Percentiles rank a stretch among this genome's conserved stretches.
Conservation (phyloP, 1,284 basidiomycete genomes). For the Cystobasidium slooffiae region DNA sequence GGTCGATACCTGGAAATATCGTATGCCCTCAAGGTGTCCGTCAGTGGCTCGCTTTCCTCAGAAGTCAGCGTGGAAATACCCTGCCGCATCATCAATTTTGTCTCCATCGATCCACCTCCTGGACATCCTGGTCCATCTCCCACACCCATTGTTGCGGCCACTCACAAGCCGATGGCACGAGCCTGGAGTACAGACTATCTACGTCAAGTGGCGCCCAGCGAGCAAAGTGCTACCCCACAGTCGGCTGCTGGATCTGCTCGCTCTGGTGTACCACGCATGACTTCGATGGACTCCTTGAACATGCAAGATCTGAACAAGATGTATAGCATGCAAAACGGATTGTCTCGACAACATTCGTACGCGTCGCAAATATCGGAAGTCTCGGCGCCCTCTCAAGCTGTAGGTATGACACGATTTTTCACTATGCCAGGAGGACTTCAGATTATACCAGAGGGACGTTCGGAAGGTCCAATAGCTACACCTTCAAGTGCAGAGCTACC, state of each 20-base stretch:
- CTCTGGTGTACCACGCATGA: constrained; percentile 44
- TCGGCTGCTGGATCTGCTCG: neutral
- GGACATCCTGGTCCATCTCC: constrained; percentile 48
- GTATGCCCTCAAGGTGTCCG: constrained; percentile 73
- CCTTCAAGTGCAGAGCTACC: neutral
- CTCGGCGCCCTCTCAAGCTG: neutral
- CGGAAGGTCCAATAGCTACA: neutral
- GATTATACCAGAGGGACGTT: constrained; percentile 8
- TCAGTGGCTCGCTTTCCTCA: constrained; percentile 69
- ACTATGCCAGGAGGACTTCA: constrained; percentile 14
- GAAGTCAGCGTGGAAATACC: constrained; percentile 72
- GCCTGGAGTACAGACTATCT: constrained; percentile 21
- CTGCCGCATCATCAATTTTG: constrained; percentile 73
- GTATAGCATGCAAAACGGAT: constrained; percentile 28
- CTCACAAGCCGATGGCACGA: neutral
- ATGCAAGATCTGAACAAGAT: constrained; percentile 46
- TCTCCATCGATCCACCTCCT: constrained; percentile 78
- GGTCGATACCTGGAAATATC: constrained; percentile 78
- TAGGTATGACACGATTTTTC: constrained; percentile 11
- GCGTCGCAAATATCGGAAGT: neutral
- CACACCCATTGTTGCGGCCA: constrained; percentile 20
- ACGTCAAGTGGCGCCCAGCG: neutral
- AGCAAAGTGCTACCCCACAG: neutral
- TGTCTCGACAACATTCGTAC: constrained; percentile 6
- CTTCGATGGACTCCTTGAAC: constrained; percentile 47